Base-by-base conservation (phyloP, 257 asterid species). In the Solanum okadae region DNA sequence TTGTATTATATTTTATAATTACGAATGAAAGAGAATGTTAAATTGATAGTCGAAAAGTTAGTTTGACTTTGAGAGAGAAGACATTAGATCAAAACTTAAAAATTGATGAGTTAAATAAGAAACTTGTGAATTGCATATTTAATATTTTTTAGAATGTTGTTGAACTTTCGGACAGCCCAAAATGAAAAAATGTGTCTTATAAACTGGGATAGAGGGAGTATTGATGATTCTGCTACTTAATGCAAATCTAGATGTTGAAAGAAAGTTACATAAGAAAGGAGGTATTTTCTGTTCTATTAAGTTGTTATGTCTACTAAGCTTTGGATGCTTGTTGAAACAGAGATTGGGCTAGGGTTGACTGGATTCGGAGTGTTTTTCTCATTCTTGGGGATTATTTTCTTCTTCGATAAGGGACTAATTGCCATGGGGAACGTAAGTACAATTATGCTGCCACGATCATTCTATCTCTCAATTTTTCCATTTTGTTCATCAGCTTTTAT, bases 271-370 rank as follows among this genome's bases (percentile, higher is more conserved):
- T n/a, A 52, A 18, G 34, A 14, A 29, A 35, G 52, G 31, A 35
- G 88, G 25, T 35, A 68, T 46, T 63, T 27, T 40, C 65, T 78
- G 31, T 13, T 27, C 65, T 70, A 83, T 89, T 86, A 61, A 86
- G 65, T 70, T 37, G 38, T 79, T 35, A 68, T 70, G 84, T 86
- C 67, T 87, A 72, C 85, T 88, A 87, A 49, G 88, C 83, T 88
- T 89, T 34, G 88, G 79, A 84, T 86, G 73, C 85, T 65, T 88
- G 23, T 83, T 90, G 90, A 67, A 87, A 90, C 96, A 96, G 98
- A 96, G 94, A 96, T 96, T 90, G 99, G 99, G 56, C 96, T 96
- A 27, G 98, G 98, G 77, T 91, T 96, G 95, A 96, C 99, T 76
- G 98, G 98, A 68, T 96, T 96, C 67, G 99, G 99, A 84, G 93